Conservation (phyloP, 495 filamentous ascomycete genomes). For the Talaromyces ruber region DNA sequence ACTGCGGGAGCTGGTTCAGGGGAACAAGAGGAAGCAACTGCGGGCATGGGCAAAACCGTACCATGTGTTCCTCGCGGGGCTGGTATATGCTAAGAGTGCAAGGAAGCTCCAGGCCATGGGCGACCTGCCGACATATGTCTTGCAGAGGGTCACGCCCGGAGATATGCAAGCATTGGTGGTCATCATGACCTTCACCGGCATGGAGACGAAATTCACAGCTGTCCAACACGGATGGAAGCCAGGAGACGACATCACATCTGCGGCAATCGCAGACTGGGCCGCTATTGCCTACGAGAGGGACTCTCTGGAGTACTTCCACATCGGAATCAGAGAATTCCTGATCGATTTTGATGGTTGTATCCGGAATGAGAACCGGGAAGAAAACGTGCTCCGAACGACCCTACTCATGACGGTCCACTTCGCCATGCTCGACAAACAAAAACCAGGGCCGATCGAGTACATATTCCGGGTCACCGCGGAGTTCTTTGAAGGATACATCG, state of each 20-base stretch:
- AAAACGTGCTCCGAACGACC: constrained; percentile 16
- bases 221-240: constrained; percentile 18
- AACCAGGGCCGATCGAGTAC: constrained; percentile 19
- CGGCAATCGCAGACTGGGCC: constrained; percentile 15
- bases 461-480: constrained; percentile 18
- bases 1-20: constrained; percentile 21
- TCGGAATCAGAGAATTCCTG: constrained; percentile 18
- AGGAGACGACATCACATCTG: constrained; percentile 17
- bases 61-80: constrained; percentile 10
- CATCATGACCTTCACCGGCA: constrained; percentile 14
- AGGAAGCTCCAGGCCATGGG: constrained; percentile 14
- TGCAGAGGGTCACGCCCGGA: constrained; percentile 14
- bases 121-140: constrained; percentile 15
- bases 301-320: constrained; percentile 18
- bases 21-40: constrained; percentile 18
- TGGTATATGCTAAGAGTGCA: constrained; percentile 14
- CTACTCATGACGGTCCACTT: constrained; percentile 18
- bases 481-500: constrained; percentile 24
- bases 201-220: constrained; percentile 14
- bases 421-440: constrained; percentile 23
- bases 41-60: constrained; percentile 19
- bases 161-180: constrained; percentile 18
- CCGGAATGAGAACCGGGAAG: constrained; percentile 14
- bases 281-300: constrained; percentile 17
- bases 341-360: constrained; percentile 26